These are phyloP conservation scores for Candolleomyces eurysporus DNA, from an alignment of 768 basidiomycete species.

Conservation along the genomic window DNA sequence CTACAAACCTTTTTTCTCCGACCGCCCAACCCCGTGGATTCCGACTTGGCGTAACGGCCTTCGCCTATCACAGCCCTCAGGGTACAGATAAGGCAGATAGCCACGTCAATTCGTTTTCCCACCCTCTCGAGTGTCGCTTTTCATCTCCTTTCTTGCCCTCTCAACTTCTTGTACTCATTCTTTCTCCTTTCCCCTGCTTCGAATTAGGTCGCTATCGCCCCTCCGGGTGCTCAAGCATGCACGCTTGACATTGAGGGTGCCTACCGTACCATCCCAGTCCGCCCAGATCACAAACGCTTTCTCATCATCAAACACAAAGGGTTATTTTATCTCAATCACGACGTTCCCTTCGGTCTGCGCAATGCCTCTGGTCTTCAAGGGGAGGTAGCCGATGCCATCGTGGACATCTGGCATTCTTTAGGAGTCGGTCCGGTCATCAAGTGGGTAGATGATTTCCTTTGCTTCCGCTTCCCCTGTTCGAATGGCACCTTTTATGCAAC, in stretches of 20 bases:
- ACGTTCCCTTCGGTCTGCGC: conserved; percentile 25
- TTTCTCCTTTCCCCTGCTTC: not conserved
- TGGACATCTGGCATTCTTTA: conserved; percentile 14
- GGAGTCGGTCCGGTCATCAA: conserved; percentile 10
- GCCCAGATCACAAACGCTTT: conserved; percentile 21
- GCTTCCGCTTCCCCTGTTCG: conserved; percentile 14
- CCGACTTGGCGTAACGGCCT: not conserved
- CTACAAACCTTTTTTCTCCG: not conserved
- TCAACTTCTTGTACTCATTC: not conserved
- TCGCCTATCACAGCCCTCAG: not conserved
- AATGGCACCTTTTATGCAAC: not conserved
- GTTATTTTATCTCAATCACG: conserved; percentile 25
- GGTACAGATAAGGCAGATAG: not conserved
- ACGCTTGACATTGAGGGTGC: conserved; percentile 38
- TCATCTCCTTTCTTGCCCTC: not conserved
- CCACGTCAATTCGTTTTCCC: no score
- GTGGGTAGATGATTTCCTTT: conserved; percentile 31
- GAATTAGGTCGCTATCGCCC: conserved; percentile 21
- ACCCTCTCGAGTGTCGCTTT: not conserved
- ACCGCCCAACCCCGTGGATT: not conserved
- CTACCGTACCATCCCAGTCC: conserved; percentile 16
- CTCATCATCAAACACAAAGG: conserved; percentile 21
- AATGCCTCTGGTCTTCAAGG: conserved; percentile 32
- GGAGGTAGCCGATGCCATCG: conserved; percentile 27
- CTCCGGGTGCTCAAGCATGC: conserved; percentile 30